Evolutionary conservation across 176 grass and related monocot species (phyloP), one percentile per base, ranked within the genome.

Genomic region (Dendrocalamus sinicus): DNA sequence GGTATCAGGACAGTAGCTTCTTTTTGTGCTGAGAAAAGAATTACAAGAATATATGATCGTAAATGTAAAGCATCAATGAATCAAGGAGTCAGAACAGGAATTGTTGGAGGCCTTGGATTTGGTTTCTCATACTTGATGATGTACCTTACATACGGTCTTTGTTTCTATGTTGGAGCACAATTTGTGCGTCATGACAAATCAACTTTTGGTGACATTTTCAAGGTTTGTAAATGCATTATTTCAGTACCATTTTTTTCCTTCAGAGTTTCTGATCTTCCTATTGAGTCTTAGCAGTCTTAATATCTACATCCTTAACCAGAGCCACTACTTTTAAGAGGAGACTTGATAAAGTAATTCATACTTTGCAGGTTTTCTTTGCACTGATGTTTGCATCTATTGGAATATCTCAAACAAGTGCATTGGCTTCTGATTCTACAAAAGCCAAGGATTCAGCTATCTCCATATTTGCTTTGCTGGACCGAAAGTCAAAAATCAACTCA

Each of bases 1-100:
- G 90, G 91, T 67, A 97, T 97, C 60, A 91, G 88, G 69, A 97
- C 94, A 8, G 92, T 97, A 45, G 94, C 91, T 83, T 94, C 94
- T 9, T 97, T 97, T 73, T 89, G 85, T 84, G 80, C 85, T 4
- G 91, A 92, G 53, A 83, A 97, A 84, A 89, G 85, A 76, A 58
- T 96, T 59, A 86, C 85, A 76, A 51, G 41, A 78, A 94, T 84
- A 8, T 96, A 96, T 26, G 59, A 93, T 73, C 9, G 60, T 1
- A 96, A 96, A 89, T 96, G 94, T 74, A 73, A 93, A 83, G 89
- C 89, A 28, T 92, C 94, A 2, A 88, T 61, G 89, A 90, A 81
- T 32, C 91, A 96, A 62, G 94, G 91, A 12, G 64, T 92, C 17
- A 81, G 85, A 78, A 89, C 86, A 77, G 94, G 94, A 73, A 63